Conservation (phyloP, 2,329 filamentous ascomycete genomes). For the Microdochium paspali region DNA sequence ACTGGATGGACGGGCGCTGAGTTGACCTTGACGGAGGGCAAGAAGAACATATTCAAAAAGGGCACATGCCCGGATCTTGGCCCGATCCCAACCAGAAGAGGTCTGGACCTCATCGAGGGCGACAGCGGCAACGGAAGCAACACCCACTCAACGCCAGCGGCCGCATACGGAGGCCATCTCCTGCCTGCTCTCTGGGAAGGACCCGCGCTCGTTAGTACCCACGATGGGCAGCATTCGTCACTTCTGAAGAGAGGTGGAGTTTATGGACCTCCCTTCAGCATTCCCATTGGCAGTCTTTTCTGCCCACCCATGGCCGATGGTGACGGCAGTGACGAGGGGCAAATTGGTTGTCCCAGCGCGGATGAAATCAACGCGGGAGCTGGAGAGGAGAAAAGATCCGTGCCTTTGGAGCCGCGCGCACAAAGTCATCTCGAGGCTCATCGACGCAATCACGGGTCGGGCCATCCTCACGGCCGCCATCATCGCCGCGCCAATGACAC, state of each 20-base stretch:
- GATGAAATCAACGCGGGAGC: neutral
- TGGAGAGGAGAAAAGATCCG: neutral
- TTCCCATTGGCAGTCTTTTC: slow-evolving; percentile 4
- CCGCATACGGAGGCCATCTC: neutral
- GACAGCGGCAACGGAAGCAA: neutral
- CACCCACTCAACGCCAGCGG: neutral
- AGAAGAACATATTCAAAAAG: slow-evolving; percentile 7
- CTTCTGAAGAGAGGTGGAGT: slow-evolving; percentile 6
- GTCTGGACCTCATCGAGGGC: slow-evolving; percentile 3
- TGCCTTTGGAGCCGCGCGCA: neutral
- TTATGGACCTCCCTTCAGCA: slow-evolving; percentile 5
- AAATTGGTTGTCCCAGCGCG: neutral
- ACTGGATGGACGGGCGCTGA: slow-evolving; percentile 8
- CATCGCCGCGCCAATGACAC: neutral
- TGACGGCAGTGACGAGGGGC: neutral
- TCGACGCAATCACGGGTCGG: neutral
- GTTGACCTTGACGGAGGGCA: slow-evolving; percentile 4
- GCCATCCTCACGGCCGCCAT: neutral
- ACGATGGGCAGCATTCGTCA: neutral
- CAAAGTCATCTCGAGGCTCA: neutral
- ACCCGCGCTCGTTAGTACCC: neutral
- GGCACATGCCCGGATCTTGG: slow-evolving; percentile 10
- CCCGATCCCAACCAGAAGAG: slow-evolving; percentile 6
- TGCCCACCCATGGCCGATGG: slow-evolving; percentile 2
- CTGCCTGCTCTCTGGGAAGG: neutral